Evolutionary conservation across 2,329 filamentous ascomycete genomes (phyloP).

Genomic region (Cordyceps javanica): DNA sequence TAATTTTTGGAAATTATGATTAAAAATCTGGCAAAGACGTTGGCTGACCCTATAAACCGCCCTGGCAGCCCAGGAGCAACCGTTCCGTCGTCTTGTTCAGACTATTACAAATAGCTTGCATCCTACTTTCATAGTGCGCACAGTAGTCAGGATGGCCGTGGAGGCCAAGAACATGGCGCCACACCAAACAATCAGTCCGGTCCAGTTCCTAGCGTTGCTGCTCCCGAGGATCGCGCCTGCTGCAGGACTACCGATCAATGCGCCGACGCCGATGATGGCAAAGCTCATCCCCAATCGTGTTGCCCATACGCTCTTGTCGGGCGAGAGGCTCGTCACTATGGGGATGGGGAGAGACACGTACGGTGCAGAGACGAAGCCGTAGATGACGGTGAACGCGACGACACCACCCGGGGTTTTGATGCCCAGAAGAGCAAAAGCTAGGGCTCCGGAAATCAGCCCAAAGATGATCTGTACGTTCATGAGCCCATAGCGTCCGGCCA

Average conservation of each 20-base stretch:
- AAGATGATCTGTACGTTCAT: conserved; percentile 14
- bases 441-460: conserved; percentile 9
- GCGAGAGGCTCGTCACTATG: conserved; percentile 13
- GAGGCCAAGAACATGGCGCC: background rate
- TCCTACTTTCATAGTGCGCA: background rate
- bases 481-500: conserved; percentile 15
- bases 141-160: background rate
- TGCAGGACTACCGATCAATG: conserved; percentile 15
- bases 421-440: conserved; percentile 13
- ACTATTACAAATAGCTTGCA: background rate
- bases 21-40: too few relatives aligned
- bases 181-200: conserved; percentile 3
- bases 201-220: background rate
- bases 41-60: too few relatives aligned
- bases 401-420: conserved; percentile 11
- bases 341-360: conserved; percentile 15
- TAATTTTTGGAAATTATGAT: too few relatives aligned
- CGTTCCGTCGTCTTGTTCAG: background rate
- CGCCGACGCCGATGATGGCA: conserved; percentile 13
- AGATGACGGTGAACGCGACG: conserved; percentile 11
- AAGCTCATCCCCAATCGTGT: conserved; percentile 17
- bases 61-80: background rate
- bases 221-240: conserved; percentile 9
- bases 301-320: conserved; percentile 12
- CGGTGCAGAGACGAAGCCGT: conserved; percentile 17